These are phyloP conservation scores for Haplosporangium sp. DNA, from an alignment of 371 early-diverging fungal genomes.

Conservation along the genomic window DNA sequence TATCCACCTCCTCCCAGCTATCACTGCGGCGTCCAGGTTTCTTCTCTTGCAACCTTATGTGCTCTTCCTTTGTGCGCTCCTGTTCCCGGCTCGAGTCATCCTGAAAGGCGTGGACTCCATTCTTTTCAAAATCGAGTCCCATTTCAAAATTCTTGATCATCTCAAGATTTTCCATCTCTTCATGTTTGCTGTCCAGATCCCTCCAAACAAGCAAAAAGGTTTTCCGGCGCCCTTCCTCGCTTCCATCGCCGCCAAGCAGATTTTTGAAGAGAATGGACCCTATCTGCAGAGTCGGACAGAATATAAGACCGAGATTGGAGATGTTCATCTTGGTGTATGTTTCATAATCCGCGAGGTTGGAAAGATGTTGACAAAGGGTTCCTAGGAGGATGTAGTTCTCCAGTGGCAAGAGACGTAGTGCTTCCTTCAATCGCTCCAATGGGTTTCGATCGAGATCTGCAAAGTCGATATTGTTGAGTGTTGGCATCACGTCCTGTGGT, in stretches of 20 bases:
- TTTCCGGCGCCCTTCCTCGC: conserved; percentile 27
- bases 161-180: conserved; percentile 49
- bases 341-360: conserved; percentile 70
- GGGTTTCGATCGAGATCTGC: conserved; percentile 7
- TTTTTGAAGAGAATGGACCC: conserved; percentile 73
- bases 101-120: conserved; percentile 4
- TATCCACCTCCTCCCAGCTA: conserved; percentile 28
- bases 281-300: conserved; percentile 82
- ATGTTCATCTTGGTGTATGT: conserved; percentile 81
- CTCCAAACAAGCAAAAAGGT: conserved; percentile 23
- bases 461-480: conserved; percentile 29
- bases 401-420: conserved; percentile 22
- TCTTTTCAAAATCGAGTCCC: conserved; percentile 21
- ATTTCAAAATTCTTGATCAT: conserved; percentile 45
- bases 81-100: conserved; percentile 2
- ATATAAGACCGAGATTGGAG: conserved; percentile 83
- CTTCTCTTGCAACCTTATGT: not conserved
- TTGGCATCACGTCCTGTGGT: conserved; percentile 16
- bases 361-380: conserved; percentile 72
- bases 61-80: not conserved
- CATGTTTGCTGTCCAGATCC: conserved; percentile 26
- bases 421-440: conserved; percentile 15
- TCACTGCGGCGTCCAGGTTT: conserved; percentile 1
- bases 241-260: conserved; percentile 42
- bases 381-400: conserved; percentile 44